Base-by-base conservation (phyloP, 192 early-diverging fungal species). In the Pilobolus umbonatus region DNA sequence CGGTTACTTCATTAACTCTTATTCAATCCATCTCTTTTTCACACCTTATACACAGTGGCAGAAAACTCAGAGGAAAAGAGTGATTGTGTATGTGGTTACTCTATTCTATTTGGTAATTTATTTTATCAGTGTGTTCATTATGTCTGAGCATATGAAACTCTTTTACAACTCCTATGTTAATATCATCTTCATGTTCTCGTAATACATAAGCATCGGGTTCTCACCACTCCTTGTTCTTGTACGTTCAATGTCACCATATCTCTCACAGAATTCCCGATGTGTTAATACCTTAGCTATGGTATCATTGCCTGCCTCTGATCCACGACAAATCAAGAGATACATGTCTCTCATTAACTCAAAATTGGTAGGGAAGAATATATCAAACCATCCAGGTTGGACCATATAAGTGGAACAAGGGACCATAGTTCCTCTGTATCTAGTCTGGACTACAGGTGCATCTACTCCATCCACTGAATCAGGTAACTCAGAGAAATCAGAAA, bases 331-430 rank as follows among this genome's bases (percentile, higher is more conserved):
- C 14, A 65, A 54, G 21, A 79, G 71, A 70, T 98, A 95, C 74
- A 98, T 76, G 32, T 84, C 80, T 60, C 69, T 64, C 66, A 94
- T 61, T 14, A 92, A 71, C 62, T 91, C 91, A 82, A 95, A 99
- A 70, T 99, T 88, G 21, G 95, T 98, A 3, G 96, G 96, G 65
- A 98, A 99, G 73, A 99, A 98, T 45, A 99, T 96, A 65, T 98
- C 96, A 75, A 99, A 99, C 84, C 85, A 96, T 10, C 96, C 96
- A 4, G 94, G 96, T 70, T 94, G 91, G 7, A 99, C 95, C 72
- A 99, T 87, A 61, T 95, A 96, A 0, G 94, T 96, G 26, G 87
- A 88, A 60, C 93, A 95, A 12, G 96, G 88, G 6, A 99, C 88
- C 93, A 96, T 99, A 24, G 78, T 81, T 2, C 90, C 86, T 45